These are phyloP conservation scores for Wickerhamomyces queroliae DNA, from an alignment of 805 yeast species.

Conservation along the genomic window DNA sequence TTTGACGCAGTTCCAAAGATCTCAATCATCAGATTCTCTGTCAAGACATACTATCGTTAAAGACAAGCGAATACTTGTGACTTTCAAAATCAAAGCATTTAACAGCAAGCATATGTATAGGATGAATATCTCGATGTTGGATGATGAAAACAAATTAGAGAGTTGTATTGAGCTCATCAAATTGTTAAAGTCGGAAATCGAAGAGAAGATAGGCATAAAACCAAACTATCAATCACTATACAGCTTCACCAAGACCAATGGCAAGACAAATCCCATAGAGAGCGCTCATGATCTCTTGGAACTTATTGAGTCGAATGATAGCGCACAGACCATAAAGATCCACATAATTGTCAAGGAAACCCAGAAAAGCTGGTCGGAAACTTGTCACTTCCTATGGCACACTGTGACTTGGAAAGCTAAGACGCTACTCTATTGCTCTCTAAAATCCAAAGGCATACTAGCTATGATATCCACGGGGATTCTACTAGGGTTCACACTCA, in stretches of 20 bases:
- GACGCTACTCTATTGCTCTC: not conserved
- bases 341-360: too few relatives aligned
- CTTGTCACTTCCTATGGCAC: not conserved
- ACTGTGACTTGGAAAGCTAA: not conserved
- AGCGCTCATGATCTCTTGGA: too few relatives aligned
- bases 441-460: conserved; percentile 10
- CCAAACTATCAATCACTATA: not conserved
- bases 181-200: conserved; percentile 19
- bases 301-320: too few relatives aligned
- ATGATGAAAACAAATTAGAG: conserved; percentile 17
- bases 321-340: too few relatives aligned
- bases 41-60: conserved; percentile 15
- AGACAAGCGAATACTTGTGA: conserved; percentile 12
- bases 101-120: conserved; percentile 12
- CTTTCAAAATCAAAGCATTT: conserved; percentile 14
- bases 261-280: too few relatives aligned
- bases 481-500: conserved; percentile 15
- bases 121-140: conserved; percentile 19
- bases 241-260: conserved; percentile 15
- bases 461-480: conserved; percentile 18
- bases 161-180: too few relatives aligned
- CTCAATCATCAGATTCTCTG: conserved; percentile 18
- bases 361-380: too few relatives aligned
- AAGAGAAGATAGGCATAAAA: conserved; percentile 11
- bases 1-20: conserved; percentile 5